These are phyloP conservation scores for Lentinula boryana DNA, from an alignment of 768 basidiomycete genomes.

Conservation along the genomic window DNA sequence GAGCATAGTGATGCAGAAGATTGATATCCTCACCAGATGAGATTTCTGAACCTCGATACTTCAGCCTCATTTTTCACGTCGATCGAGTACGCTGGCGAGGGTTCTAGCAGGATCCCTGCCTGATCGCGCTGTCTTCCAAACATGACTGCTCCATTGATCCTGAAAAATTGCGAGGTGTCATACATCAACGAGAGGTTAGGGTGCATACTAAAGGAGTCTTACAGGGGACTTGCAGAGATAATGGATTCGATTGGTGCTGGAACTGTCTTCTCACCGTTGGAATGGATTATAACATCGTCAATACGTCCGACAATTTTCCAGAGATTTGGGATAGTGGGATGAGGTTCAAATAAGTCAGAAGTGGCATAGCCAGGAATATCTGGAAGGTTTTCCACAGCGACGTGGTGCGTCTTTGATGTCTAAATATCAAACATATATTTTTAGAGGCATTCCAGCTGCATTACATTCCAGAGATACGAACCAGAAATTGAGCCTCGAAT, in stretches of 20 bases:
- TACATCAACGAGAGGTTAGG: conserved; percentile 15
- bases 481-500: conserved; percentile 5
- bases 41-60: conserved; percentile 19
- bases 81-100: conserved; percentile 20
- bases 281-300: conserved; percentile 25
- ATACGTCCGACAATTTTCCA: conserved; percentile 33
- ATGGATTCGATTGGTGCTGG: conserved; percentile 22
- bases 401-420: conserved; percentile 14
- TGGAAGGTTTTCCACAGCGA: conserved; percentile 16
- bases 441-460: not conserved
- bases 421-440: not conserved
- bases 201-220: conserved; percentile 13
- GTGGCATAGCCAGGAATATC: conserved; percentile 33
- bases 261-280: conserved; percentile 25
- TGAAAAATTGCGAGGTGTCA: conserved; percentile 4
- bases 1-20: conserved; percentile 13
- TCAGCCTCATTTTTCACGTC: conserved; percentile 14
- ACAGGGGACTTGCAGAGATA: conserved; percentile 17
- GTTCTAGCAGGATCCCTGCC: conserved; percentile 26
- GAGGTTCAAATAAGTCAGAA: conserved; percentile 35
- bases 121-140: conserved; percentile 32
- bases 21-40: conserved; percentile 24
- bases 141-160: conserved; percentile 28
- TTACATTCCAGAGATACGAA: not conserved
- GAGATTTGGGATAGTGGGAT: conserved; percentile 33